A percentile compares a stretch with the other conserved stretches of the same genome.
These are phyloP conservation scores for Chytriomyces sp. DNA, from an alignment of 192 early-diverging fungal species.

Conservation along the genomic window DNA sequence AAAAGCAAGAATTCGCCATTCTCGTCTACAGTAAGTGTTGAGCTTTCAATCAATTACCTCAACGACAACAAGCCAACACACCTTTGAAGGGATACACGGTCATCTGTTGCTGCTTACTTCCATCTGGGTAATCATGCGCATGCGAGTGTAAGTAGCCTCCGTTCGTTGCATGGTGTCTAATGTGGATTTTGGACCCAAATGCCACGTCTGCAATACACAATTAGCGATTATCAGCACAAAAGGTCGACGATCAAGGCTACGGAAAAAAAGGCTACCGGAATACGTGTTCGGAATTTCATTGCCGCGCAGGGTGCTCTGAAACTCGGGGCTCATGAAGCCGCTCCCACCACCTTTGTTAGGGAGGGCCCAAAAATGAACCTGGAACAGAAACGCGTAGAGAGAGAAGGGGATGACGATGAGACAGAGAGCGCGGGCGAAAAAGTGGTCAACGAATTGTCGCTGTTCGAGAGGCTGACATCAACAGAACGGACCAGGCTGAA, in stretches of 20 bases:
- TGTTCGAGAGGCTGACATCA: not conserved
- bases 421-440: slow-evolving; percentile 49
- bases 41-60: not conserved
- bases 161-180: slow-evolving; percentile 69
- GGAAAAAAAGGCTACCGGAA: not conserved
- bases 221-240: slow-evolving; percentile 1
- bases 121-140: slow-evolving; percentile 62
- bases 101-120: slow-evolving; percentile 75
- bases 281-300: slow-evolving; percentile 42
- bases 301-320: slow-evolving; percentile 53
- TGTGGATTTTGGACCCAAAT: slow-evolving; percentile 61
- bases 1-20: slow-evolving; percentile 81
- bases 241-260: not conserved
- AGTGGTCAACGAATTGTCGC: slow-evolving; percentile 43
- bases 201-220: slow-evolving; percentile 52
- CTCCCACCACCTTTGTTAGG: slow-evolving; percentile 41
- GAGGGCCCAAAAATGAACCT: slow-evolving; percentile 52
- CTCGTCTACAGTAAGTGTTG: slow-evolving; percentile 36
- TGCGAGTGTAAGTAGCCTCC: slow-evolving; percentile 83
- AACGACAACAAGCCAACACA: not conserved
- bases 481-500: too few species aligned
- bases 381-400: slow-evolving; percentile 51
- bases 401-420: slow-evolving; percentile 52
- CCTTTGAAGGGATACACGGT: slow-evolving; percentile 56
- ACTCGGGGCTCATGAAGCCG: slow-evolving; percentile 59